These are phyloP conservation scores for Suillus variegatus DNA, from an alignment of 768 basidiomycete genomes.

Conservation along the genomic window DNA sequence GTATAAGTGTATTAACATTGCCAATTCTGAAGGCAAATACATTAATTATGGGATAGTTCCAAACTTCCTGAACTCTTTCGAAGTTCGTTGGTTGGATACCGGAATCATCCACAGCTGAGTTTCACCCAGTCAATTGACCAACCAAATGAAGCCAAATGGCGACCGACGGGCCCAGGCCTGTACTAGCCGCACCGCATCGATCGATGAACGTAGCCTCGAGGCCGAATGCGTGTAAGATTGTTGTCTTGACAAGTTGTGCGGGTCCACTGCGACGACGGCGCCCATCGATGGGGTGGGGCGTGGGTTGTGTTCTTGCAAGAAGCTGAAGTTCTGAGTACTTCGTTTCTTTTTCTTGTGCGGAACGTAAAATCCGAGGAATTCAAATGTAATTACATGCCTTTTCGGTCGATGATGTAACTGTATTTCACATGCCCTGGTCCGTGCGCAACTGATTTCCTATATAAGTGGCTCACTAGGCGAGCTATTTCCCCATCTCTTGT, in stretches of 20 bases:
- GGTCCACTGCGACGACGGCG: background rate
- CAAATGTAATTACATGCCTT: background rate
- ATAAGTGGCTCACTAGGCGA: conserved; percentile 18
- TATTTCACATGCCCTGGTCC: conserved; percentile 37
- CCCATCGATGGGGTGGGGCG: background rate
- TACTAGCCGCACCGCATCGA: background rate
- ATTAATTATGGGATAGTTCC: background rate
- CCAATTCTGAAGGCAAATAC: background rate
- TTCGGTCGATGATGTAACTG: background rate
- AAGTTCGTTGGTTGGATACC: background rate
- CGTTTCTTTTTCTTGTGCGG: background rate
- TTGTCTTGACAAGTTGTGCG: conserved; percentile 3
- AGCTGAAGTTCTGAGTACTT: background rate
- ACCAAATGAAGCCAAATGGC: background rate
- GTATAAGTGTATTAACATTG: no score
- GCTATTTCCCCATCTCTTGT: conserved; percentile 69
- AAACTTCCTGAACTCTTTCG: background rate
- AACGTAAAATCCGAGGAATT: background rate
- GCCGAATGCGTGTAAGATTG: background rate
- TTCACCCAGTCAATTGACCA: background rate
- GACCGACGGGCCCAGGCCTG: background rate
- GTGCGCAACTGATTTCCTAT: conserved; percentile 46
- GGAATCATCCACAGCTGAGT: background rate
- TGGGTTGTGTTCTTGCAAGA: background rate
- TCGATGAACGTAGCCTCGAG: background rate